A percentile compares a stretch with the other conserved stretches of the same genome.
Evolutionary conservation across 169 alveolate genomes (phyloP).

Genomic region (Sarcocystis neurona): DNA sequence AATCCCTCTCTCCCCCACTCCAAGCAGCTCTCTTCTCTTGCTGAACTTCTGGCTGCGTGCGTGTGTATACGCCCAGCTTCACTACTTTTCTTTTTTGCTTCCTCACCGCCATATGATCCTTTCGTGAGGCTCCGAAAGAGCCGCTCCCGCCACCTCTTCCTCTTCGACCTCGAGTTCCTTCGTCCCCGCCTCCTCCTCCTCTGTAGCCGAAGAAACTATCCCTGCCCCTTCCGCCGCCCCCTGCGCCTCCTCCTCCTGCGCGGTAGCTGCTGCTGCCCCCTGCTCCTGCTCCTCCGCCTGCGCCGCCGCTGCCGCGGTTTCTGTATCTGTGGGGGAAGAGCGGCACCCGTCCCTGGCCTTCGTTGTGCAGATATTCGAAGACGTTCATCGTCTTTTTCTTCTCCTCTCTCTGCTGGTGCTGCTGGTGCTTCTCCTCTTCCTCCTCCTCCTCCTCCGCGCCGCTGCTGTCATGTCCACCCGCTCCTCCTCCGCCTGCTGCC

Average conservation of each 20-base stretch:
- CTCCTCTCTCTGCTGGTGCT: too few species aligned
- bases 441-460: conserved; percentile 12
- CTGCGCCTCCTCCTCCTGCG: neutral
- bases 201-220: neutral
- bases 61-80: too few species aligned
- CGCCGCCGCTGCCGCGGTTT: conserved; percentile 2
- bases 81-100: too few species aligned
- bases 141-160: neutral
- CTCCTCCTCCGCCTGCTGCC: too few species aligned
- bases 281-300: neutral
- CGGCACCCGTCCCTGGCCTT: conserved; percentile 4
- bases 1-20: too few species aligned
- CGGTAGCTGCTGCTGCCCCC: neutral
- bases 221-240: neutral
- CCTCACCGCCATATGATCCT: too few species aligned
- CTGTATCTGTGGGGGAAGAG: conserved; percentile 11
- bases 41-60: too few species aligned
- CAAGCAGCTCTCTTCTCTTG: too few species aligned
- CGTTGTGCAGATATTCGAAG: conserved; percentile 17
- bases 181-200: neutral
- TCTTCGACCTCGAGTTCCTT: neutral
- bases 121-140: neutral
- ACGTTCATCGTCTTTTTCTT: conserved; percentile 22
- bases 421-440: conserved; percentile 5
- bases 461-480: neutral